Base-by-base conservation (phyloP, 805 yeast genomes). In the Vanderwaltozyma verrucispora region DNA sequence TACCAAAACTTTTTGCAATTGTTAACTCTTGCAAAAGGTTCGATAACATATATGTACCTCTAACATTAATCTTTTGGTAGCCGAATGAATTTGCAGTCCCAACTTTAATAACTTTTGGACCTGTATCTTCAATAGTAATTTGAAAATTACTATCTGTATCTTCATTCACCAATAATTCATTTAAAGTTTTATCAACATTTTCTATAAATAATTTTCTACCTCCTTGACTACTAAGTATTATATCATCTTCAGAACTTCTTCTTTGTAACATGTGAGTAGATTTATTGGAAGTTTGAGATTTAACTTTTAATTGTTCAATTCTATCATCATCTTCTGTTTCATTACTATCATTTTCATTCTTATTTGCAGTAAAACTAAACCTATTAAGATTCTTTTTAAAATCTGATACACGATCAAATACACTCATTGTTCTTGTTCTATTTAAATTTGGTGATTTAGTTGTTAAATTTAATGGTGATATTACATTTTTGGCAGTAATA, bases 31-130 rank as follows among this genome's bases (percentile, higher is more conserved):
- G 96, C 39, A 87, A 67, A 28, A 88, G 61, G 58, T 88, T 88
- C 0, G 92, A 79, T 34, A 87, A 63, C 88, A 82, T 82, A 53
- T 87, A 87, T 0, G 95, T 87, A 3, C 96, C 96, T 41, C 94
- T 65, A 39, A 87, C 70, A 42, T 79, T 83, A 38, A 72, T 72
- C 47, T 74, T 78, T 28, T 74, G 77, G 62, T 62, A 84, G 1
- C 96, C 96, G 50, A 77, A 75, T 3, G 95, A 85, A 53, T 83
- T 82, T 27, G 79, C 85, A 2, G 96, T 85, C 8, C 92, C 92
- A 12, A 84, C 65, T 48, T 74, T 72, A 41, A 83, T 63, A n/a
- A 79, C 85, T 54, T 83, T 83, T 3, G 94, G 92, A 1, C 94
- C 94, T 2, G 74, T 73, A 52, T 84, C 94, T 49, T 83, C 94